Conservation (phyloP, 768 basidiomycete genomes). For the Psilocybe subaeruginosa region DNA sequence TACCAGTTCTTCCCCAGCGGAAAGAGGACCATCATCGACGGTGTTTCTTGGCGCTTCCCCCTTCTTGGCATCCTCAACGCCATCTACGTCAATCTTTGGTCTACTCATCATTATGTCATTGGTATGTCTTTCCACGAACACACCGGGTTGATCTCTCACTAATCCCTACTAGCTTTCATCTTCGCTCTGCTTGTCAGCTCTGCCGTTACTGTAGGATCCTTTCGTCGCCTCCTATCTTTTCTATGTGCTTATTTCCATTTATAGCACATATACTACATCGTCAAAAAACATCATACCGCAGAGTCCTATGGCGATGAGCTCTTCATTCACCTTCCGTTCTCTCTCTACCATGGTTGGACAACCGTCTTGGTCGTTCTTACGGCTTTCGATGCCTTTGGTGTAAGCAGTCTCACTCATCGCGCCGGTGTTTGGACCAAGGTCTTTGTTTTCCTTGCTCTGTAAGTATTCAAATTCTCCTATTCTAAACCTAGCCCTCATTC, state of each 20-base stretch:
- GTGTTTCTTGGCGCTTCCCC: conserved; percentile 90
- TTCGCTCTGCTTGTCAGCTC: conserved; percentile 88
- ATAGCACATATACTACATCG: conserved; percentile 91
- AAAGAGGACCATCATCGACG: conserved; percentile 81
- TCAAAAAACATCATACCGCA: conserved; percentile 83
- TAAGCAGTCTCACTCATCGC: conserved; percentile 60
- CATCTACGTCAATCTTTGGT: conserved; percentile 89
- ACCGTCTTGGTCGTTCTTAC: conserved; percentile 82
- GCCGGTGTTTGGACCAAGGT: conserved; percentile 93
- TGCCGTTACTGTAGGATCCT: conserved; percentile 46
- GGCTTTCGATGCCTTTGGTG: conserved; percentile 89
- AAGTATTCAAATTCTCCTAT: conserved; percentile 31
- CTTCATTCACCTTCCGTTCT: conserved; percentile 95
- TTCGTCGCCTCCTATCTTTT: background rate
- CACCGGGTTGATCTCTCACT: conserved; percentile 13
- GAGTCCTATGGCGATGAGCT: conserved; percentile 75
- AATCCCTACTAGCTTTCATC: conserved; percentile 67
- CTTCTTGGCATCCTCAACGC: conserved; percentile 86
- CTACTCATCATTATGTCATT: conserved; percentile 69
- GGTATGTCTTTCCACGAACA: conserved; percentile 39
- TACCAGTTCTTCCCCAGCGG: conserved; percentile 86
- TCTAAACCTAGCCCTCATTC: conserved; percentile 10
- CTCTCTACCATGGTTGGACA: conserved; percentile 93
- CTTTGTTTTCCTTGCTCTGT: conserved; percentile 92
- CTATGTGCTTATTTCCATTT: conserved; percentile 31